These are phyloP conservation scores for Penicillium chermesinum DNA, from an alignment of 495 filamentous ascomycete genomes.

Conservation along the genomic window DNA sequence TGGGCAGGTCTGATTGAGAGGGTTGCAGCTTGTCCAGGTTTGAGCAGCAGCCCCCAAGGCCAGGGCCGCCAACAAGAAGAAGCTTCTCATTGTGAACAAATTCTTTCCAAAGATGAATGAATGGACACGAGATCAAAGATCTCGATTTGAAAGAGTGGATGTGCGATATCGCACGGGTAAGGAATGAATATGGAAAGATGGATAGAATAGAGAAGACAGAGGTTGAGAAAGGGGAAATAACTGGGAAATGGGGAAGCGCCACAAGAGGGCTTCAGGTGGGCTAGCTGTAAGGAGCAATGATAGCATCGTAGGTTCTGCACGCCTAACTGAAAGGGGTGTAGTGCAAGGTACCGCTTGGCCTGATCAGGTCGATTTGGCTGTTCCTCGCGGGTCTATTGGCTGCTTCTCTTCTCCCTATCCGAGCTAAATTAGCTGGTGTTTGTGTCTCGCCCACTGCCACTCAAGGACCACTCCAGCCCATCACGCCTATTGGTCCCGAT, in stretches of 20 bases:
- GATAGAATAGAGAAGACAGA: background rate
- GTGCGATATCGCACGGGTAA: slow-evolving; percentile 32
- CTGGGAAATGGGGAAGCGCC: no score
- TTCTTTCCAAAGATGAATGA: slow-evolving; percentile 2
- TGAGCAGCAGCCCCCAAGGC: slow-evolving; percentile 30
- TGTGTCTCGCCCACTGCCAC: no score
- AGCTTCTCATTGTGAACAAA: slow-evolving; percentile 23
- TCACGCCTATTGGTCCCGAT: no score
- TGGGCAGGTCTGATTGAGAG: slow-evolving; percentile 60
- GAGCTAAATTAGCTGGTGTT: no score
- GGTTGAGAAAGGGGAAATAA: slow-evolving; percentile 2
- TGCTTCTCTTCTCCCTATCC: no score
- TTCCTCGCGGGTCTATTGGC: no score
- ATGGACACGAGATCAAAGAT: slow-evolving; percentile 14
- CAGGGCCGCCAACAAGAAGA: slow-evolving; percentile 25
- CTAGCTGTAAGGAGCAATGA: background rate
- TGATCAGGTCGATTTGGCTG: background rate
- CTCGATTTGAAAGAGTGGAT: slow-evolving; percentile 32
- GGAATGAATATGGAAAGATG: slow-evolving; percentile 12
- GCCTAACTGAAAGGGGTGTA: background rate
- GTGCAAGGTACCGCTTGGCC: background rate
- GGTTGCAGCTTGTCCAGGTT: slow-evolving; percentile 58
- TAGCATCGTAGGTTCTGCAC: background rate
- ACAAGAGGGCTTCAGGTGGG: no score
- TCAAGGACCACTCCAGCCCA: no score